Evolutionary conservation across 768 basidiomycete genomes (phyloP).

Genomic region (Podaxis carcinomalis): DNA sequence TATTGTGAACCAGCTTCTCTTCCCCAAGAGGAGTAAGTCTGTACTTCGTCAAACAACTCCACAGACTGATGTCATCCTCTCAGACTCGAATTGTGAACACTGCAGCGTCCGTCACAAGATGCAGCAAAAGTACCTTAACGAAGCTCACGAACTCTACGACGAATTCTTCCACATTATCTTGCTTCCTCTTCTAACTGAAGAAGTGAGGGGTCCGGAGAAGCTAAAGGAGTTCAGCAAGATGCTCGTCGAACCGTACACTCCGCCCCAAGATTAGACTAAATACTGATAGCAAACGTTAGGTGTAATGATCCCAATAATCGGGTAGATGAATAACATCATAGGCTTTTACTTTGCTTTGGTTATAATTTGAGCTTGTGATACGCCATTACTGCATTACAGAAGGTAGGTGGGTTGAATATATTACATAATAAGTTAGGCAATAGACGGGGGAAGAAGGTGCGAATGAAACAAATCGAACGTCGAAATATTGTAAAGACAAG

Average conservation of each 20-base stretch:
- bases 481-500: not conserved
- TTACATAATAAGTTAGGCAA: slow-evolving; percentile 4
- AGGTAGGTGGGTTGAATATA: not conserved
- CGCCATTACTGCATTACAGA: not conserved
- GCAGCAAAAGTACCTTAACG: slow-evolving; percentile 97
- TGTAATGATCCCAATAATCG: not conserved
- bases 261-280: slow-evolving; percentile 37
- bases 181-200: slow-evolving; percentile 92
- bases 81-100: slow-evolving; percentile 93
- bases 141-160: slow-evolving; percentile 96
- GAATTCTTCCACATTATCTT: slow-evolving; percentile 98
- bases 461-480: not conserved
- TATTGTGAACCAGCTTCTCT: slow-evolving; percentile 95
- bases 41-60: not conserved
- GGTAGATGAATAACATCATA: not conserved
- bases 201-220: slow-evolving; percentile 93
- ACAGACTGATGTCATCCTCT: not conserved
- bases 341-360: not conserved
- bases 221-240: slow-evolving; percentile 90
- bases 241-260: slow-evolving; percentile 78
- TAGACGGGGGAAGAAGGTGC: not conserved
- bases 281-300: not conserved
- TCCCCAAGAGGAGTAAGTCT: slow-evolving; percentile 80
- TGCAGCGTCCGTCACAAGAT: slow-evolving; percentile 92
- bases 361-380: not conserved